Conservation (phyloP, 495 filamentous ascomycete genomes). For the Massariosphaeria phaeospora region DNA sequence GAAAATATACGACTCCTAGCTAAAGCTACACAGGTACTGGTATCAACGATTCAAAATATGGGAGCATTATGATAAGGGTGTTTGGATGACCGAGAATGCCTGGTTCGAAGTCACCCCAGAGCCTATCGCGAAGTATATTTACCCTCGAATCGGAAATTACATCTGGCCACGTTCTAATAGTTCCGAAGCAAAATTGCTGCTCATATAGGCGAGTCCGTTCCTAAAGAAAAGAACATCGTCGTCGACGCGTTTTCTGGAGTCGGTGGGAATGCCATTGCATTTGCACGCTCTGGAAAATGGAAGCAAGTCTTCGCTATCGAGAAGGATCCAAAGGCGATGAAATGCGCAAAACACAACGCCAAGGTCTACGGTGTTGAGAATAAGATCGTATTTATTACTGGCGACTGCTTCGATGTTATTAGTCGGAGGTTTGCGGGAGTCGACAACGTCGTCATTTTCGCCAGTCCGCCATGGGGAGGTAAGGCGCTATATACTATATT, state of each 20-base stretch:
- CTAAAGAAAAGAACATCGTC: constrained; percentile 54
- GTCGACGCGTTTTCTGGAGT: constrained; percentile 89
- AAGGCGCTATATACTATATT: constrained; percentile 27
- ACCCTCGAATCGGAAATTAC: not conserved
- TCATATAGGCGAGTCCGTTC: constrained; percentile 55
- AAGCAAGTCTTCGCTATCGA: constrained; percentile 82
- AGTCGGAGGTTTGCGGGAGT: constrained; percentile 22
- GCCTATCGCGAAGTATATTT: constrained; percentile 68
- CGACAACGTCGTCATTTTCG: constrained; percentile 64
- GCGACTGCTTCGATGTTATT: constrained; percentile 70
- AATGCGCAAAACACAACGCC: constrained; percentile 91
- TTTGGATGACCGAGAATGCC: constrained; percentile 84
- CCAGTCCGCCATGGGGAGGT: constrained; percentile 94
- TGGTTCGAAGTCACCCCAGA: constrained; percentile 98
- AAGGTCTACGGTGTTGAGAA: constrained; percentile 75
- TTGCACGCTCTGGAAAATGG: constrained; percentile 73
- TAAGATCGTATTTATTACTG: constrained; percentile 76
- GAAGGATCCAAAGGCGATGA: constrained; percentile 65
- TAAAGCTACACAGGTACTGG: constrained; percentile 63
- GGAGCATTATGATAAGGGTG: constrained; percentile 73
- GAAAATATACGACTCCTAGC: not conserved
- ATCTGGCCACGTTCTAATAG: constrained; percentile 10
- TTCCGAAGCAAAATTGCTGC: constrained; percentile 67
- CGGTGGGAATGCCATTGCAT: constrained; percentile 92
- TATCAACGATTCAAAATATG: constrained; percentile 81